Percentiles rank a stretch among this genome's conserved stretches.
Evolutionary conservation across 768 basidiomycete species (phyloP).

Genomic region (Leccinum rimulosum): DNA sequence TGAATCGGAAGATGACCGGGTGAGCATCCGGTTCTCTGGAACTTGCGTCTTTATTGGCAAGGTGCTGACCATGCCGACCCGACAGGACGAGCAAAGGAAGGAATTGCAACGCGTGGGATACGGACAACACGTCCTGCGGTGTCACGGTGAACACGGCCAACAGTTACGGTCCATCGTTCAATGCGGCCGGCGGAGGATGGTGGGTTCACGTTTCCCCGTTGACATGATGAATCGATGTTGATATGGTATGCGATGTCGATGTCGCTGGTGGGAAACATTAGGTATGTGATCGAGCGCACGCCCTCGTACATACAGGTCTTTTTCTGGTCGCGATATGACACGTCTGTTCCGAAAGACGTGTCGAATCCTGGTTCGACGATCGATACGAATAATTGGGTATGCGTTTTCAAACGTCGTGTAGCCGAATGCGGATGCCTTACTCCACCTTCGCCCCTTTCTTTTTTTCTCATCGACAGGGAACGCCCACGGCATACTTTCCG

Average conservation of each 20-base stretch:
- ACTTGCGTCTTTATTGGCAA: background rate
- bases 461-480: constrained; percentile 40
- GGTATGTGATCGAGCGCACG: constrained; percentile 39
- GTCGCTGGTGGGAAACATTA: background rate
- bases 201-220: constrained; percentile 6
- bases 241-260: background rate
- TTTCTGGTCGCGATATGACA: constrained; percentile 37
- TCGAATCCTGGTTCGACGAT: constrained; percentile 16
- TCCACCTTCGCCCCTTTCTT: background rate
- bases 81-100: constrained; percentile 21
- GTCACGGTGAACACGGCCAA: constrained; percentile 23
- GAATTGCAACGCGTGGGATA: constrained; percentile 32
- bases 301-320: constrained; percentile 35
- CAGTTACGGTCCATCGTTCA: constrained; percentile 37
- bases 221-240: background rate
- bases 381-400: constrained; percentile 26
- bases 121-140: constrained; percentile 32
- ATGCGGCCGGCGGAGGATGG: constrained; percentile 36
- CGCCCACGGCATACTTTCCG: constrained; percentile 61
- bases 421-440: background rate
- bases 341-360: constrained; percentile 35
- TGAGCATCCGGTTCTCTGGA: constrained; percentile 2
- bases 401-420: background rate
- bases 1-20: constrained; percentile 30
- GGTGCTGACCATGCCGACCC: background rate